Evolutionary conservation across 1,284 basidiomycete genomes (phyloP).

Genomic region (Naganishia liquefaciens): DNA sequence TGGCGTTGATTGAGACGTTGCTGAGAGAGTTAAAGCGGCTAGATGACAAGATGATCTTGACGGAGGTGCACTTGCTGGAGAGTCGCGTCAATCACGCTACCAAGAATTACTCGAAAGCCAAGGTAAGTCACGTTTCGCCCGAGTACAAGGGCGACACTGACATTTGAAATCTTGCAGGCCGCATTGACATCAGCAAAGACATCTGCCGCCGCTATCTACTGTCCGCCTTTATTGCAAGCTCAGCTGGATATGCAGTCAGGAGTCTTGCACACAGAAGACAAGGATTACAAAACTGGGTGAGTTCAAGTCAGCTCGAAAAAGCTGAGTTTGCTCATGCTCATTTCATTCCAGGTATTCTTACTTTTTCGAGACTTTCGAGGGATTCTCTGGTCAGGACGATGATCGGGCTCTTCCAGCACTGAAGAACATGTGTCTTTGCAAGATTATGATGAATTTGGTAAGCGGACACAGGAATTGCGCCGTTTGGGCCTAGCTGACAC

Average conservation of each 20-base stretch:
- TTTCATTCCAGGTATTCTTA: slow-evolving; percentile 73
- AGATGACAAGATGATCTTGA: slow-evolving; percentile 97
- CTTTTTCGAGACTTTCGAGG: slow-evolving; percentile 96
- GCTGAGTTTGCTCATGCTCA: not conserved
- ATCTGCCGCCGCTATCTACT: slow-evolving; percentile 96
- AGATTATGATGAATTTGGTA: slow-evolving; percentile 94
- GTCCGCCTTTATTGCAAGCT: slow-evolving; percentile 88
- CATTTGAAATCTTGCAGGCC: slow-evolving; percentile 61
- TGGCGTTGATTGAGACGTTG: slow-evolving; percentile 78
- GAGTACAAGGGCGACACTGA: no score
- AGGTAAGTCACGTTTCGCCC: slow-evolving; percentile 58
- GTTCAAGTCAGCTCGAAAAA: slow-evolving; percentile 21
- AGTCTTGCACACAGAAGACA: slow-evolving; percentile 92
- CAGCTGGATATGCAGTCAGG: slow-evolving; percentile 90
- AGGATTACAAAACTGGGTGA: slow-evolving; percentile 88
- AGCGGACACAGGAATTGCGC: slow-evolving; percentile 43
- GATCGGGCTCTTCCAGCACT: slow-evolving; percentile 71
- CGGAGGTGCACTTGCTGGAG: slow-evolving; percentile 93
- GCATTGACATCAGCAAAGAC: slow-evolving; percentile 89
- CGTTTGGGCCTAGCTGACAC: not conserved
- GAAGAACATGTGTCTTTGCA: slow-evolving; percentile 97
- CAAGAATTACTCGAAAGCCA: slow-evolving; percentile 90
- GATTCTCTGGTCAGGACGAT: slow-evolving; percentile 65
- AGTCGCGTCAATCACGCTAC: slow-evolving; percentile 86
- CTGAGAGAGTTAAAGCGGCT: slow-evolving; percentile 87